Conservation (phyloP, 202 grass and related monocot genomes). For the Panicum hallii region DNA sequence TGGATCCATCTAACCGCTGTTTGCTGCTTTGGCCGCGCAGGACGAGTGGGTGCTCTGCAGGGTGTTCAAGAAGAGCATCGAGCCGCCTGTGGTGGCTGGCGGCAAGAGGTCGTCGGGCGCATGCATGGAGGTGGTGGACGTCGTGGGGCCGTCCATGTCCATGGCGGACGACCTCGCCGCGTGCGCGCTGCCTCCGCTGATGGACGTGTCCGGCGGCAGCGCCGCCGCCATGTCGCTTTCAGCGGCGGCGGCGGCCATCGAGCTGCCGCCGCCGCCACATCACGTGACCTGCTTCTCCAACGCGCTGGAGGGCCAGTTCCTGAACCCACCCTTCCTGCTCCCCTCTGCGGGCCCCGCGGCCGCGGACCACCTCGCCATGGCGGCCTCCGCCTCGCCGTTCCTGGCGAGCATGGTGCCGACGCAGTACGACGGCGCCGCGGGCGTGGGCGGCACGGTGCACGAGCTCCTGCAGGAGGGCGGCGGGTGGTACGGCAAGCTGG, state of each 20-base stretch:
- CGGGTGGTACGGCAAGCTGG: slow-evolving; percentile 54
- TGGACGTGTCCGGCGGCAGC: slow-evolving; percentile 47
- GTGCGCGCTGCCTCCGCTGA: slow-evolving; percentile 51
- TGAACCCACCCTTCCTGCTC: slow-evolving; percentile 44
- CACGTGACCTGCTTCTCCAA: slow-evolving; percentile 99
- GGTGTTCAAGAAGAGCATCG: slow-evolving; percentile 66
- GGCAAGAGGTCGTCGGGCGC: slow-evolving; percentile 21
- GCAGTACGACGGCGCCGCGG: slow-evolving; percentile 35
- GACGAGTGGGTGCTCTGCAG: slow-evolving; percentile 75
- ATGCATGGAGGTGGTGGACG: slow-evolving; percentile 13
- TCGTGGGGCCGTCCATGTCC: slow-evolving; percentile 19
- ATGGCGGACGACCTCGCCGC: slow-evolving; percentile 38
- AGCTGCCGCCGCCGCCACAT: not conserved
- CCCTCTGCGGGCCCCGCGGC: not conserved
- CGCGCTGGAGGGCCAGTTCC: slow-evolving; percentile 53
- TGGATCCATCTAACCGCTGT: slow-evolving; percentile 22
- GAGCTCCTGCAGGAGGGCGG: slow-evolving; percentile 42
- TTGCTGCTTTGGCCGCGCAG: slow-evolving; percentile 18
- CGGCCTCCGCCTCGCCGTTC: slow-evolving; percentile 37
- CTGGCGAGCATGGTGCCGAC: slow-evolving; percentile 11
- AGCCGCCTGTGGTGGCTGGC: slow-evolving; percentile 25
- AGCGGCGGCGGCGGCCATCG: slow-evolving; percentile 18
- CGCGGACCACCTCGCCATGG: not conserved
- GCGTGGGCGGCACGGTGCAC: slow-evolving; percentile 27
- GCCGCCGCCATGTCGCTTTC: not conserved